Evolutionary conservation across 2,329 filamentous ascomycete species (phyloP).

Genomic region (Aschersonia sp.): DNA sequence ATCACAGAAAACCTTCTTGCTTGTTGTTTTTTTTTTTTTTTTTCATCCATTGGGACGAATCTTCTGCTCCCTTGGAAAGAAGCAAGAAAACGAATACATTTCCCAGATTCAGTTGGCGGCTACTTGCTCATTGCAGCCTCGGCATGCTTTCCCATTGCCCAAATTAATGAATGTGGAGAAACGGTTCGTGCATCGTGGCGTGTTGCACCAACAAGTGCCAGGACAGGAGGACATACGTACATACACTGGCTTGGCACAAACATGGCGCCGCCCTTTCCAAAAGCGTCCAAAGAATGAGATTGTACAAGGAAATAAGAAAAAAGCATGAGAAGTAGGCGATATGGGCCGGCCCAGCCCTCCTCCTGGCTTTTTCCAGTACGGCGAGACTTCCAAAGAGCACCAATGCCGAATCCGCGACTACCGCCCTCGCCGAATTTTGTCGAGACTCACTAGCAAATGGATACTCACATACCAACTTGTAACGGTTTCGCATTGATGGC

Average conservation of each 20-base stretch:
- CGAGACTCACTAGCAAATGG: neutral
- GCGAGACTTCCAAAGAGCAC: too few species aligned
- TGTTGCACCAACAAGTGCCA: neutral
- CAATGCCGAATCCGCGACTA: too few species aligned
- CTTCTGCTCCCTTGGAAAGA: too few species aligned
- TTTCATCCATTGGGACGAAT: too few species aligned
- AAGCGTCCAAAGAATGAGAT: neutral
- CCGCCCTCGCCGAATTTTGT: too few species aligned
- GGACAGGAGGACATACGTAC: too few species aligned
- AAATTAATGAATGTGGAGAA: constrained; percentile 1
- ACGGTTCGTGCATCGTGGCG: constrained; percentile 1
- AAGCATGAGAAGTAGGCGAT: neutral
- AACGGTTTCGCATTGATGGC: neutral
- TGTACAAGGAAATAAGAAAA: too few species aligned
- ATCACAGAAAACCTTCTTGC: too few species aligned
- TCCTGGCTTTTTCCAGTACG: neutral
- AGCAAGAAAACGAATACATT: too few species aligned
- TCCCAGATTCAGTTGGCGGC: too few species aligned
- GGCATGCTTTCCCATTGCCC: neutral
- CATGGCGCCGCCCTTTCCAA: neutral
- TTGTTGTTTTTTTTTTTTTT: too few species aligned
- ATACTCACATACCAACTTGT: neutral
- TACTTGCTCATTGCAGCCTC: neutral
- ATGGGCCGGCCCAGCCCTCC: neutral
- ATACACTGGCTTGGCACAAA: neutral